Percentiles rank a stretch among this genome's conserved stretches.
phyloP scores from a whole-genome alignment of 2,329 filamentous ascomycete genomes.

The Akanthomyces lecanii region DNA sequence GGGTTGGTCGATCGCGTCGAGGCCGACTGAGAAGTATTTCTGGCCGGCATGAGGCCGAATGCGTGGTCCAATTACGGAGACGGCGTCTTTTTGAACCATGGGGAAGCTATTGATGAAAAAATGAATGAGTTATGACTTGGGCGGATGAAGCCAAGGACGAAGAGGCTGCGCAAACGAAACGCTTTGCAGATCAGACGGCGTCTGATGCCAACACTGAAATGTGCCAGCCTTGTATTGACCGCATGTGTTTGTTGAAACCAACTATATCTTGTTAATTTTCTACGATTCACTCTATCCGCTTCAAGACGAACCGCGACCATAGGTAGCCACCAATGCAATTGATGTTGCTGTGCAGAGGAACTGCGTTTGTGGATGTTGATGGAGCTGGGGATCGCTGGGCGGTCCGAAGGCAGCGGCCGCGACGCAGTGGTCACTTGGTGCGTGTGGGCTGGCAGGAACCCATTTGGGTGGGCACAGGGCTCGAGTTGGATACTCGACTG shows the following conservation, averaged over 20 bases:
- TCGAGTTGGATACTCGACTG: constrained; percentile 5
- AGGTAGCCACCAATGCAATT: not conserved
- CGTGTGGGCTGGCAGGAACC: not conserved
- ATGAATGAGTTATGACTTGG: not conserved
- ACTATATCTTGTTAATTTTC: not conserved
- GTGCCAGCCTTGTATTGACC: not conserved
- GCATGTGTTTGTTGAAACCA: not conserved
- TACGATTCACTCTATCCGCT: not conserved
- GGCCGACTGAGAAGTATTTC: not conserved
- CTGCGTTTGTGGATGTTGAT: not conserved
- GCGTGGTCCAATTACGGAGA: not conserved
- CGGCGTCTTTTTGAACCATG: not conserved
- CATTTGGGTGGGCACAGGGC: not conserved
- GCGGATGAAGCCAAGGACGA: not conserved
- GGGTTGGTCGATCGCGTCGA: not conserved
- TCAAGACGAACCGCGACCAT: not conserved
- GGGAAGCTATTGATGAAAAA: not conserved
- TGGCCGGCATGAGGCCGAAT: constrained; percentile 4
- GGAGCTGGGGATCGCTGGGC: constrained; percentile 1
- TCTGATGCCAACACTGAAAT: not conserved
- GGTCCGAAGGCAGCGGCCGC: constrained; percentile 6
- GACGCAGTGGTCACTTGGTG: not conserved
- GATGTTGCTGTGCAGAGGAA: not conserved
- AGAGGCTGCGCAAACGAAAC: not conserved
- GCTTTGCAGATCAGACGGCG: not conserved